These are phyloP conservation scores for Xylaria polymorpha DNA, from an alignment of 2,329 filamentous ascomycete species.

Conservation along the genomic window DNA sequence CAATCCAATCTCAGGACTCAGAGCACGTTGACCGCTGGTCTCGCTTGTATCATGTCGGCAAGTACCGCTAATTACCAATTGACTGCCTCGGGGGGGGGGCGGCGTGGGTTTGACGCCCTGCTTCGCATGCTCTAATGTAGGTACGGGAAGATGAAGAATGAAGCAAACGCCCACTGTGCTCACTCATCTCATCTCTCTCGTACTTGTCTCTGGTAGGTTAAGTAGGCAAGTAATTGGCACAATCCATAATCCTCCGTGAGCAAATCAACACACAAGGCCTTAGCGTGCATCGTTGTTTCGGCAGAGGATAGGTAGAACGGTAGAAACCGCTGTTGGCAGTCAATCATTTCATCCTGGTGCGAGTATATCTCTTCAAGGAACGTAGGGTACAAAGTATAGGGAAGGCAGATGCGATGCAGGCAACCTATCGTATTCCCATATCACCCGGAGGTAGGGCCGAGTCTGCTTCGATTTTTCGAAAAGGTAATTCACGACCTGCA, in stretches of 20 bases:
- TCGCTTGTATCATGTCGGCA: slow-evolving; percentile 20
- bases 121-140: slow-evolving; percentile 14
- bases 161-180: not conserved
- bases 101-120: slow-evolving; percentile 3
- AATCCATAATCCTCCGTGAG: not conserved
- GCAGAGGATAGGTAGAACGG: not conserved
- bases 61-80: slow-evolving; percentile 6
- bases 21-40: slow-evolving; percentile 29
- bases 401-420: slow-evolving; percentile 10
- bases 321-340: not conserved
- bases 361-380: not conserved
- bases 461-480: slow-evolving; percentile 20
- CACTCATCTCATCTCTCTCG: slow-evolving; percentile 2
- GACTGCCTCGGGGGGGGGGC: slow-evolving; percentile 1
- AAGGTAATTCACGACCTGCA: slow-evolving; percentile 12
- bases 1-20: slow-evolving; percentile 6
- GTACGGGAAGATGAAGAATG: slow-evolving; percentile 14
- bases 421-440: not conserved
- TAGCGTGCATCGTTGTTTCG: not conserved
- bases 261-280: not conserved
- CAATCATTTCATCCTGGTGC: not conserved
- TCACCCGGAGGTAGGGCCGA: slow-evolving; percentile 13
- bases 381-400: not conserved
- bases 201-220: slow-evolving; percentile 7
- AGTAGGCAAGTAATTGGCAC: not conserved